These are phyloP conservation scores for Phytophthora cryptogea DNA, from an alignment of 352 stramenopile genomes.

Conservation along the genomic window DNA sequence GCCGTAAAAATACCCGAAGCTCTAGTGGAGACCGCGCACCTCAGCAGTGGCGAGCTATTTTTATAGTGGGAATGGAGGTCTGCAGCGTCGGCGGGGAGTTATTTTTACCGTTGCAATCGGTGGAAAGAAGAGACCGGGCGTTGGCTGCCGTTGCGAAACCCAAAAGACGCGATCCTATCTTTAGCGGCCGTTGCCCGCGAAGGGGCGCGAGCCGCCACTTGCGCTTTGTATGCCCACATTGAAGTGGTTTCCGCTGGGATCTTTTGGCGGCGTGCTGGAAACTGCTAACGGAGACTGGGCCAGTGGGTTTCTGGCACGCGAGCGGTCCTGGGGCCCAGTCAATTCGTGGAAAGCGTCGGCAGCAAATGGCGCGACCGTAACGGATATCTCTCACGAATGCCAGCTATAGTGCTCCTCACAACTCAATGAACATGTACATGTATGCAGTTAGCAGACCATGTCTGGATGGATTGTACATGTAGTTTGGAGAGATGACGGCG, in stretches of 20 bases:
- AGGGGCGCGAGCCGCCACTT: not conserved
- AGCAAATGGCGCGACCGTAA: not conserved
- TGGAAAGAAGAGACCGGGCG: slow-evolving; percentile 32
- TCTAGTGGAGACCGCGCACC: slow-evolving; percentile 5
- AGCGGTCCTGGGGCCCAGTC: not conserved
- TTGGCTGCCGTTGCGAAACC: slow-evolving; percentile 36
- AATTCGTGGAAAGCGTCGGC: not conserved
- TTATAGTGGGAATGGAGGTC: slow-evolving; percentile 27
- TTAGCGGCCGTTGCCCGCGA: slow-evolving; percentile 5
- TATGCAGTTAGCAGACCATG: too few species aligned
- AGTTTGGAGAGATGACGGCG: too few species aligned
- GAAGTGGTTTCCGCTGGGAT: slow-evolving; percentile 1
- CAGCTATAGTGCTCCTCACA: too few species aligned
- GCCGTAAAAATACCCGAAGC: slow-evolving; percentile 28
- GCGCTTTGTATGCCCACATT: not conserved
- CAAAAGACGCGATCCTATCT: slow-evolving; percentile 13
- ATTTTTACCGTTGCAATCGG: slow-evolving; percentile 50
- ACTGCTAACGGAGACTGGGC: not conserved
- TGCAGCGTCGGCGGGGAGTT: slow-evolving; percentile 14
- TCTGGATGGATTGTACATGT: too few species aligned
- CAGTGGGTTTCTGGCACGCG: not conserved
- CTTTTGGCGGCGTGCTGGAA: slow-evolving; percentile 1
- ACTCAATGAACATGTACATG: too few species aligned
- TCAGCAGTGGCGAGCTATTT: slow-evolving; percentile 34
- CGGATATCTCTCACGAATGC: not conserved